Base-by-base conservation (phyloP, 1,139 yeast genomes). In the Yamadazyma spencermartinsiae region DNA sequence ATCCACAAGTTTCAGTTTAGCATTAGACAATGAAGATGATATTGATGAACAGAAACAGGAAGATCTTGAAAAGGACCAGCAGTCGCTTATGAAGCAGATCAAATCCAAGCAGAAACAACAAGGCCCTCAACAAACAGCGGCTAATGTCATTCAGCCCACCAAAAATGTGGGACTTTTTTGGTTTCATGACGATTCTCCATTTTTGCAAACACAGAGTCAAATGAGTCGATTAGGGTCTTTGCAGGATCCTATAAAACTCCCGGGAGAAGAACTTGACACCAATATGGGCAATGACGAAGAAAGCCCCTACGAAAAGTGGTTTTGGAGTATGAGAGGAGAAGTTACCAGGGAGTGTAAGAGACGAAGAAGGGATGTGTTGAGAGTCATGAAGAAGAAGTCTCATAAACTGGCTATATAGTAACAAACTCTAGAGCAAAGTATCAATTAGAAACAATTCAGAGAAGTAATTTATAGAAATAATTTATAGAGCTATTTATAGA, bases 251-350 rank as follows among this genome's bases (percentile, higher is more conserved):
- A 44, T 63, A 18, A 51, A 46, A 29, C 56, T 72, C 32, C 76
- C 76, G 0, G 75, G 73, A 4, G 72, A 67, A 41, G 51, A 44
- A 8, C 60, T 52, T 9, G 56, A 50, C 4, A 40, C 33, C 12
- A 49, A 35, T 7, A 62, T 63, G 15, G 15, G 23, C 11, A 64
- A 68, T 7, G 64, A 62, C 2, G 74, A 70, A 14, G 74, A 79
- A 39, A 62, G 69, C 2, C 63, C 71, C 2, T 90, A 92, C 78
- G 89, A 84, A 39, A 68, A 75, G 40, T 81, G 86, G 76, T 90
- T 90, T 60, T 87, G 88, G 84, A 82, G 79, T 33, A 78, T 79
- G 58, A 77, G 98, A 61, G 92, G 94, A 33, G 88, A 82, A 39
- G 74, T 87, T 68, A 81, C 83, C 43, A 76, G 86, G 44, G 88